Base-by-base conservation (phyloP, 2,329 filamentous ascomycete species). In the Colletotrichum orchidophilum region DNA sequence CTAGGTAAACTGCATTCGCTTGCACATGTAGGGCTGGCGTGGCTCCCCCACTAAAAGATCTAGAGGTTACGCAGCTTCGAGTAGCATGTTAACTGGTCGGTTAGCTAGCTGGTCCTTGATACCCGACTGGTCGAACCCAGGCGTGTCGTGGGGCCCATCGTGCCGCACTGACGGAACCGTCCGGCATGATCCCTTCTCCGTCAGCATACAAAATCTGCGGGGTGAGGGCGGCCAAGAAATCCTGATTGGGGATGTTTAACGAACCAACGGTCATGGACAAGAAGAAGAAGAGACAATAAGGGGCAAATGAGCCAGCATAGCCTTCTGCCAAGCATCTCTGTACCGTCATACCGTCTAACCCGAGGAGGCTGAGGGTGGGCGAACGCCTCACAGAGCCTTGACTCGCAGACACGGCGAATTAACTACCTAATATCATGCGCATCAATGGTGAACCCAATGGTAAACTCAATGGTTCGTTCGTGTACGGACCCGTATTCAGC, bases 11-110 rank as follows among this genome's bases (percentile, higher is more conserved):
- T 39, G 63, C 39, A 18, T 18, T 42, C 39, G 39, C 39, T n/a
- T 42, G 39, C 68, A 67, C 39, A 58, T 67, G 68, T 68, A 71
- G 33, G 68, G 68, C 68, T 71, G 68, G 57, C 26, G 57, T 68
- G 68, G 52, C 63, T 57, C 18, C 11, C 49, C 42, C 33, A 49
- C 63, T 60, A 66, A 26, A 8, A 1, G 26, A 15, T 13, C 42
- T 55, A 49, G 7, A 57, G 63, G 57, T 58, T 39, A 58, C 52
- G 46, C 57, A 50, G 57, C 58, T 53, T 68, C 52, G 63, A 63
- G 63, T 60, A 52, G 18, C 52, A 55, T 26, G 68, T 68, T 58
- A 55, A 68, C n/a, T 52, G 26, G 18, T 58, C 68, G 68, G 68
- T 29, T 49, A 71, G 42, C 57, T 46, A 27, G 15, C 9, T 21